Evolutionary conservation across 2,329 filamentous ascomycete genomes (phyloP), one percentile per base, ranked within the genome.

Genomic region (Ophiostoma sp.): DNA sequence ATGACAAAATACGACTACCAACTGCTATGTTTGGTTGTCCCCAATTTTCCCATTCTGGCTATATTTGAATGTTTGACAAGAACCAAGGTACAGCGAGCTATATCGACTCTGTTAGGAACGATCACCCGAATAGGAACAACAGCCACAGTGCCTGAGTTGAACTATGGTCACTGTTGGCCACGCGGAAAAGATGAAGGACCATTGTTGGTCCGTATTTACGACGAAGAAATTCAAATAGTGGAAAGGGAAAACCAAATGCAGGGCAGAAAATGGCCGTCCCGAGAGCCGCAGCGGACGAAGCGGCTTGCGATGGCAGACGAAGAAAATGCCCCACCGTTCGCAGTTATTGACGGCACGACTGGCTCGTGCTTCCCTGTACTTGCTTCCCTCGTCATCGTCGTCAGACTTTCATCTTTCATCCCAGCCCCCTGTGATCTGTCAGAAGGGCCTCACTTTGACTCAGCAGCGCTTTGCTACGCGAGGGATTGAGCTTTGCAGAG

Each of bases 361-460:
- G 66, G 42, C 45, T 69, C 31, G 66, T 36, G 45, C 25, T 39
- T 39, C 36, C n/a, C 31, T 42, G 19, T 15, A 12, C 33, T 12
- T 36, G 8, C 12, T 33, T 61, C 9, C 17, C 17, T 50, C 45
- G 45, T 50, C 45, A 50, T 50, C 45, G 45, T 19, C 12, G 8
- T 36, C 8, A 36, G 8, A 36, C 33, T 36, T 36, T 19, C 45
- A 19, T 6, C 45, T 50, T 36, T 19, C 45, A 19, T 6, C 45
- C 19, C 33, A 8, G 8, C 33, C 42, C 8, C 17, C 68, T 57
- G 45, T 48, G 69, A 70, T 70, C 25, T 55, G 69, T 61, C n/a
- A 70, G 69, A 59, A 70, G 69, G 52, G 52, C 17, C 69, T 70
- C 19, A n/a, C 36, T 70, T 61, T 70, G 69, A 70, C 36, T 70